Conservation (phyloP, 2,329 filamentous ascomycete genomes). For the Aspergillus pseudonomiae region DNA sequence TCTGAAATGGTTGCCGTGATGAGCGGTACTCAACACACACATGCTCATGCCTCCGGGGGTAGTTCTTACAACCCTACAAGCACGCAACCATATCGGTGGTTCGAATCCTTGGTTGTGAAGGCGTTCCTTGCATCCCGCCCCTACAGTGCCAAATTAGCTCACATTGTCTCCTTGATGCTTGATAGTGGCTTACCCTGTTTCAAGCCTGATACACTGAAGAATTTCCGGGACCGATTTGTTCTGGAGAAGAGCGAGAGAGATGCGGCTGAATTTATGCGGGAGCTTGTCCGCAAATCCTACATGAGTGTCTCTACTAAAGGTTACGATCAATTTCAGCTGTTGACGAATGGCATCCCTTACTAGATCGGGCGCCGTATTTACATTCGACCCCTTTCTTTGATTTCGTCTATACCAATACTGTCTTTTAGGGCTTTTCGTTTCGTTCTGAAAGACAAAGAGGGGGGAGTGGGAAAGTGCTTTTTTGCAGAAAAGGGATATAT, state of each 20-base stretch:
- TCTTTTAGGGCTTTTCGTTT: background rate
- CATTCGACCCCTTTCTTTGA: background rate
- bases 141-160: slow-evolving; percentile 83
- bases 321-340: slow-evolving; percentile 96
- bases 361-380: slow-evolving; percentile 44
- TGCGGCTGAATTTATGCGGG: slow-evolving; percentile 91
- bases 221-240: slow-evolving; percentile 91
- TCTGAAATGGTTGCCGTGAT: slow-evolving; percentile 99
- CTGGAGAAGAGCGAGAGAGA: slow-evolving; percentile 89
- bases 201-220: slow-evolving; percentile 90
- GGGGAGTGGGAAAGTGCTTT: background rate
- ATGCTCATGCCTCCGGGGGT: slow-evolving; percentile 31
- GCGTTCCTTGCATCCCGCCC: slow-evolving; percentile 86
- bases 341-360: slow-evolving; percentile 97
- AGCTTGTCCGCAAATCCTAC: slow-evolving; percentile 86
- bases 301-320: slow-evolving; percentile 88
- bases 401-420: background rate
- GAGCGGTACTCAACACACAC: slow-evolving; percentile 66
- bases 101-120: slow-evolving; percentile 95
- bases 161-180: slow-evolving; percentile 93
- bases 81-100: slow-evolving; percentile 89
- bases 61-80: slow-evolving; percentile 56
- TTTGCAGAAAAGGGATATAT: no score
- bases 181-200: slow-evolving; percentile 96
- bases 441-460: background rate